Evolutionary conservation across 345 rosid genomes (phyloP), one percentile per base, ranked within the genome.

Genomic region (Arabidopsis arenosa): DNA sequence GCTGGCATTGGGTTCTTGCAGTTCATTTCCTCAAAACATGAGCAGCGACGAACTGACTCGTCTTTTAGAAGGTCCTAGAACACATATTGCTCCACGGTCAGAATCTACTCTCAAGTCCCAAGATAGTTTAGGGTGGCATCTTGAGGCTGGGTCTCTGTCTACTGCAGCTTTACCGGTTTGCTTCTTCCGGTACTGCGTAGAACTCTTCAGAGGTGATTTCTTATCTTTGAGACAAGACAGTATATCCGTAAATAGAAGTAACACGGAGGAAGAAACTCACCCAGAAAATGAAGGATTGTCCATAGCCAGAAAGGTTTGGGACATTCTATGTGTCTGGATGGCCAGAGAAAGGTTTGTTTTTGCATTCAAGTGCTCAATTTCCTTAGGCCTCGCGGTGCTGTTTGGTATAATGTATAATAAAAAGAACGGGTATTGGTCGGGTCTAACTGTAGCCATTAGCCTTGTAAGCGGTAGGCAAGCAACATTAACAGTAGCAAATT

Each of bases 371-470:
- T 88, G 96, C 75, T 88, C 96, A 0, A 18, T 86, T 44, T 83
- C 96, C 47, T 76, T 88, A 9, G 92, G 92, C 72, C 80, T 88
- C 1, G 89, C 92, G 0, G 90, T 88, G 32, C 78, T 88, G 5
- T 80, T 90, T 39, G 96, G 96, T 37, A 57, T 88, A 49, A 48
- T 84, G 36, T 90, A 82, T 70, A 75, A 85, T 68, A 86, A 37
- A 53, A 39, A 83, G 59, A 80, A 86, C 39, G 96, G 89, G n/a
- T 84, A 86, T 44, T 90, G 96, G 96, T 86, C 96, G 15, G 96
- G 96, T 48, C 83, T 90, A 44, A 84, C 88, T 9, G 87, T 85
- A 52, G 96, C 96, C 60, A 86, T 88, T 35, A 84, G 96, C 65
- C 80, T 90, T 54, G 83, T 79, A 11, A 79, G 77, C 14, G 86